phyloP scores from a whole-genome alignment of 164 flowering plant genomes.

The Brasenia schreberi region DNA sequence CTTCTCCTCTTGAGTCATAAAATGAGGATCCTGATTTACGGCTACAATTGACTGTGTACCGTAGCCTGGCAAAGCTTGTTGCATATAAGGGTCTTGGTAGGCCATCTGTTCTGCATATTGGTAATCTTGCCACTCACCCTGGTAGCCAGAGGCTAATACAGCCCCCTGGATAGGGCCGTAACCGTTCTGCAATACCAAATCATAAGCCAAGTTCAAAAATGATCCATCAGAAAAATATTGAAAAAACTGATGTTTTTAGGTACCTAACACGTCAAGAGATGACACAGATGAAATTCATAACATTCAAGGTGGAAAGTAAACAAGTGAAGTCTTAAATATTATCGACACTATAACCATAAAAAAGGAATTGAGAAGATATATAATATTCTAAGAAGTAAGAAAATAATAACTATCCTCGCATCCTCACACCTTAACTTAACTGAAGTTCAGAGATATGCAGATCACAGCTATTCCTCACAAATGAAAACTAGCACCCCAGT shows the following conservation, averaged over 20 bases:
- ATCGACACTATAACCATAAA: background rate
- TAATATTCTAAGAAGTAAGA: too few species aligned
- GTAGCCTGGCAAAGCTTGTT: conserved; percentile 45
- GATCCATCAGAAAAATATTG: too few species aligned
- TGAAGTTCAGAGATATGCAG: too few species aligned
- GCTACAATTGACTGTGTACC: conserved; percentile 38
- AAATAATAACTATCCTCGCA: too few species aligned
- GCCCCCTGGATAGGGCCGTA: conserved; percentile 68
- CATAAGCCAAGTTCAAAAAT: background rate
- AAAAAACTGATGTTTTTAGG: too few species aligned
- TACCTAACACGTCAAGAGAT: too few species aligned
- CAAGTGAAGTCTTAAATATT: too few species aligned
- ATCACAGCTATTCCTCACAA: too few species aligned
- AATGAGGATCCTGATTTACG: conserved; percentile 53
- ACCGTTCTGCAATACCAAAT: conserved; percentile 40
- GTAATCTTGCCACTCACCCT: conserved; percentile 82
- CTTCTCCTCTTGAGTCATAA: conserved; percentile 97
- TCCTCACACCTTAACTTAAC: too few species aligned
- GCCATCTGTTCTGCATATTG: conserved; percentile 81
- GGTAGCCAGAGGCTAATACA: conserved; percentile 55
- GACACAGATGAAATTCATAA: background rate
- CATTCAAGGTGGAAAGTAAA: too few species aligned
- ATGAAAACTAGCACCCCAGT: too few species aligned
- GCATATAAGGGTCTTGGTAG: conserved; percentile 77
- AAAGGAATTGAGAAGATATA: too few species aligned